A percentile compares a stretch with the other conserved stretches of the same genome.
Evolutionary conservation across 1,284 basidiomycete species (phyloP).

Genomic region (Pseudozyma sp.): DNA sequence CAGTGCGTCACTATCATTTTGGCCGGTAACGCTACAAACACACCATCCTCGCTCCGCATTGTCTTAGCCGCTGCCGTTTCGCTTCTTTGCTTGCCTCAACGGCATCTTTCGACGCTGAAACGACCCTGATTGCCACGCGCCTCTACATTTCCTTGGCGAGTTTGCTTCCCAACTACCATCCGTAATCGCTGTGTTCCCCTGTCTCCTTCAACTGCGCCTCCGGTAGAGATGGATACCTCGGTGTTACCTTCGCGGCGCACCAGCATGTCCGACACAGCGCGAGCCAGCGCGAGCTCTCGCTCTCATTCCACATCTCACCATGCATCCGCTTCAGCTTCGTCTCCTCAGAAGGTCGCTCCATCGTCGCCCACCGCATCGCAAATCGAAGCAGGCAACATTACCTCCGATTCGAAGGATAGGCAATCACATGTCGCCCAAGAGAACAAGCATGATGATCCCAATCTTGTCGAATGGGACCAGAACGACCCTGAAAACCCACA

Average conservation of each 20-base stretch:
- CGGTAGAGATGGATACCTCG: slow-evolving; percentile 27
- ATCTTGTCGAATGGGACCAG: slow-evolving; percentile 41
- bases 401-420: neutral
- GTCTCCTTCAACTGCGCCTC: neutral
- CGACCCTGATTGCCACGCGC: neutral
- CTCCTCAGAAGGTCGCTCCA: neutral
- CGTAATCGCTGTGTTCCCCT: neutral
- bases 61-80: slow-evolving; percentile 1
- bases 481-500: slow-evolving; percentile 51
- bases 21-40: no score
- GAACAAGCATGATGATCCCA: slow-evolving; percentile 24
- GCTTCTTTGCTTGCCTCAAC: neutral
- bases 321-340: neutral
- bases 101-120: no score
- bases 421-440: neutral
- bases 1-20: no score
- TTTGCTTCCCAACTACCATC: slow-evolving; percentile 8
- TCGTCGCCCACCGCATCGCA: slow-evolving; percentile 17
- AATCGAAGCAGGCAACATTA: slow-evolving; percentile 6
- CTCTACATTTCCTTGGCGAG: neutral
- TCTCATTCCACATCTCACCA: slow-evolving; percentile 17
- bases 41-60: no score
- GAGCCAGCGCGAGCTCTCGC: slow-evolving; percentile 33
- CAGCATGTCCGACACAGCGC: slow-evolving; percentile 41
- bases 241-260: slow-evolving; percentile 29